Base-by-base conservation (phyloP, 1,284 basidiomycete species). In the Thelephora terrestris region DNA sequence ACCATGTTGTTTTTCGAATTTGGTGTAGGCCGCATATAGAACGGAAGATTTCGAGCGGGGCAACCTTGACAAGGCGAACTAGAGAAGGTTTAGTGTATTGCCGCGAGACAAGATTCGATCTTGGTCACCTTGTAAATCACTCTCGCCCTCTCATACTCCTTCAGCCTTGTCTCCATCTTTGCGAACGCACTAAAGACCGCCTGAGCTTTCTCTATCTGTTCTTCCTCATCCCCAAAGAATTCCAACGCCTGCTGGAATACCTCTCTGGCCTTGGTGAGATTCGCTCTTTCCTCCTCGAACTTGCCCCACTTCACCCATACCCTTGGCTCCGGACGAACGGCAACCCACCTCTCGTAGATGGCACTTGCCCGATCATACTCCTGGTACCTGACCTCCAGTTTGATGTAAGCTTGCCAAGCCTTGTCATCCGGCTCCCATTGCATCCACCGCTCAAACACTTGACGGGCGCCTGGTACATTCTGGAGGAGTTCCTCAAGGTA, bases 361-460 rank as follows among this genome's bases (percentile, higher is more conserved):
- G 79, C 74, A 55, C 89, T 92, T 2, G 91, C 93, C 12, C 91
- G 76, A 56, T 96, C 92, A 32, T 81, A 66, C 65, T 97, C 93
- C 52, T 83, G 73, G 63, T 97, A 97, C 42, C 93, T 76, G 60
- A 89, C 81, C 67, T 97, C 93, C 63, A 97, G 72, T 70, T 94
- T 93, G 72, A 96, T 90, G 65, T 94, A 97, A 6, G 89, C 88
- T 60, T 89, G 85, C 93, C 93, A 97, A 6, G 92, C 91, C 70
- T 94, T 95, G 74, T 97, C 94, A 60, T 96, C 90, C 0, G 94
- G 93, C 62, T 97, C 91, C 93, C 93, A 97, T 53, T 85, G 76
- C 91, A 97, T 93, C 93, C 93, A 97, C 45, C 93, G 76, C 64
- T 97, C 93, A 58, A 96, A 97, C 50, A 97, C 87, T 62, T 96